phyloP scores from a whole-genome alignment of 306 rosid species.

The Sesbania bispinosa region DNA sequence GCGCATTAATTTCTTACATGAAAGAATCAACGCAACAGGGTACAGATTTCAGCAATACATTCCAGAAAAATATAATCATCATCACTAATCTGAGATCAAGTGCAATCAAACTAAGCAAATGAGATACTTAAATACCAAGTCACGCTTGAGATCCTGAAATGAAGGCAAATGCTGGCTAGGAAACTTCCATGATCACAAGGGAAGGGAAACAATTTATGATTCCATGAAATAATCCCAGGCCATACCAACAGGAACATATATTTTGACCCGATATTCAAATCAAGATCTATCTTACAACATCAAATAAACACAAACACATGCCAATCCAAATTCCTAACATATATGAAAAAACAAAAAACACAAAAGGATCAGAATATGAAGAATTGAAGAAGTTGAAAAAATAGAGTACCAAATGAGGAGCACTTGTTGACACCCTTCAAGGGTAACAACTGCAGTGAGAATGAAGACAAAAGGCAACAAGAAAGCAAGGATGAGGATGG shows the following conservation, averaged over 20 bases:
- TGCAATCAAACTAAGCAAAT: not conserved
- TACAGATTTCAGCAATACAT: not conserved
- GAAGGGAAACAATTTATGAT: not conserved
- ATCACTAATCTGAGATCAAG: constrained; percentile 8
- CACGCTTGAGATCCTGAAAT: constrained; percentile 25
- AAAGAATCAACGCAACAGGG: constrained; percentile 4
- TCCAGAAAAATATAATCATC: not conserved
- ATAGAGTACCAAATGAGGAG: constrained; percentile 83
- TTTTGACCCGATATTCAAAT: constrained; percentile 4
- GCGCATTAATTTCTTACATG: not conserved
- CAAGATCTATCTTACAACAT: constrained; percentile 35
- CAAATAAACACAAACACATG: constrained; percentile 6
- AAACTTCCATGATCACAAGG: not conserved
- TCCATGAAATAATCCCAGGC: constrained; percentile 2
- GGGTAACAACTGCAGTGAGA: constrained; percentile 98
- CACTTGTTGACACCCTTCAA: constrained; percentile 99
- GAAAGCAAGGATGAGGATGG: constrained; percentile 95
- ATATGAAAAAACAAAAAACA: not conserved
- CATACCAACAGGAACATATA: not conserved
- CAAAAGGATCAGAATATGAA: not conserved
- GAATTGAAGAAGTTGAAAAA: not conserved
- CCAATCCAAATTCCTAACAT: not conserved
- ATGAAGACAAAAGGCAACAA: constrained; percentile 97
- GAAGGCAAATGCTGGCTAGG: not conserved
- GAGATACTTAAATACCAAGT: not conserved